phyloP scores from a whole-genome alignment of 495 filamentous ascomycete genomes.

The Annulohypoxylon stygium region DNA sequence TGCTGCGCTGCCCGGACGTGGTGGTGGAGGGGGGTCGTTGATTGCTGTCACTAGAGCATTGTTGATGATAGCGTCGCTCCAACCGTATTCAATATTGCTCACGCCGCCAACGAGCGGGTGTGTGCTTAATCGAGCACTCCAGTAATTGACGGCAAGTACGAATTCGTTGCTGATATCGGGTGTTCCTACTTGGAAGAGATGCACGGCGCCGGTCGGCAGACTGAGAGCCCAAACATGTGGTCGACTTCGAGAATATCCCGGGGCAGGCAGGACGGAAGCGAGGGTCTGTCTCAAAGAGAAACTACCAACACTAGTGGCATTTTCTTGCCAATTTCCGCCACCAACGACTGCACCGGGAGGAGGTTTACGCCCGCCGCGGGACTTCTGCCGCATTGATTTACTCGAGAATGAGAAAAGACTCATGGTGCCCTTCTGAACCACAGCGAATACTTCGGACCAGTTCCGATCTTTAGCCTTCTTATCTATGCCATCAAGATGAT shows the following conservation, averaged over 20 bases:
- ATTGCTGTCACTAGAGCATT: slow-evolving; percentile 71
- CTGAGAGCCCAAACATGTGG: slow-evolving; percentile 97
- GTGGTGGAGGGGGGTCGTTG: slow-evolving; percentile 52
- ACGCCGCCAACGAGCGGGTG: slow-evolving; percentile 91
- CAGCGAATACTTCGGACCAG: slow-evolving; percentile 97
- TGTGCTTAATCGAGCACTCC: slow-evolving; percentile 93
- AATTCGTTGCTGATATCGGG: slow-evolving; percentile 95
- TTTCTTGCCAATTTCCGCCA: slow-evolving; percentile 97
- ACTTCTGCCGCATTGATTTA: slow-evolving; percentile 79
- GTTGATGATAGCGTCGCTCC: slow-evolving; percentile 91
- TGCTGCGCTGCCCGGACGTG: slow-evolving; percentile 60
- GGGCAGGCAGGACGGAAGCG: slow-evolving; percentile 87
- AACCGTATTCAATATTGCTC: slow-evolving; percentile 97
- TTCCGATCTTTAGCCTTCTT: slow-evolving; percentile 92
- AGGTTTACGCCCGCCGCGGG: slow-evolving; percentile 60
- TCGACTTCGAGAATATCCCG: slow-evolving; percentile 90
- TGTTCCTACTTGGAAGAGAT: slow-evolving; percentile 97
- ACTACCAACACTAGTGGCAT: slow-evolving; percentile 85
- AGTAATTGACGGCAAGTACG: slow-evolving; percentile 95
- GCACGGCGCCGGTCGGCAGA: slow-evolving; percentile 91
- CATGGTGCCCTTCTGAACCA: slow-evolving; percentile 96
- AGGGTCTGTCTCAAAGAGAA: slow-evolving; percentile 94
- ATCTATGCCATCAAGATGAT: slow-evolving; percentile 88
- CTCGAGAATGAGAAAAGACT: slow-evolving; percentile 92
- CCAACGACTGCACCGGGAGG: slow-evolving; percentile 71